Conservation (phyloP, 148 eudicot species). For the Vaccinium myrtillus region DNA sequence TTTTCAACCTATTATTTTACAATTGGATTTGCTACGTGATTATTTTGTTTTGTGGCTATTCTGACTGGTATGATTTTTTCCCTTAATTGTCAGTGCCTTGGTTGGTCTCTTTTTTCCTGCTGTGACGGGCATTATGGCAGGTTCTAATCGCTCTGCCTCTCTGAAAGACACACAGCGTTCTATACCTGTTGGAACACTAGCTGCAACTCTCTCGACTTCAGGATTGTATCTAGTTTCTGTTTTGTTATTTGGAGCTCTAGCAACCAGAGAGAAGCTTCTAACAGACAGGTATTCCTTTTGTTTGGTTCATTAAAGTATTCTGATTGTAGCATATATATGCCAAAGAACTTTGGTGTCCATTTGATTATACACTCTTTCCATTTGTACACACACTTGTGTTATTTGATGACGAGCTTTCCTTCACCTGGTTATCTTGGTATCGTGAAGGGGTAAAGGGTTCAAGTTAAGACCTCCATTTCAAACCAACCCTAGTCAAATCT, state of each 20-base stretch:
- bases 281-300: slow-evolving; percentile 72
- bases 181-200: slow-evolving; percentile 92
- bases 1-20: not conserved
- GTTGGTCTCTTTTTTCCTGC: slow-evolving; percentile 99
- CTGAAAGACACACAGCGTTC: slow-evolving; percentile 96
- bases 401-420: not conserved
- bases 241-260: slow-evolving; percentile 86
- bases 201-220: slow-evolving; percentile 79
- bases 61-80: slow-evolving; percentile 12
- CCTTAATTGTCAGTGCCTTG: slow-evolving; percentile 69
- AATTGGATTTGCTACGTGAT: not conserved
- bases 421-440: not conserved
- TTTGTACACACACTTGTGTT: not conserved
- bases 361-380: not conserved
- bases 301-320: not conserved
- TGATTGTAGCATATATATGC: not conserved
- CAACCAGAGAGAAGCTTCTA: slow-evolving; percentile 88
- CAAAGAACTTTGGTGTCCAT: not conserved
- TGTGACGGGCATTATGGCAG: slow-evolving; percentile 99
- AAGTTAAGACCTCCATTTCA: not conserved
- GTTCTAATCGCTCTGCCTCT: slow-evolving; percentile 94
- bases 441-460: not conserved
- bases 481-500: not conserved
- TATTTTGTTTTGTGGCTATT: slow-evolving; percentile 8
- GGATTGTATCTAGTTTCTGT: slow-evolving; percentile 72